A percentile compares a stretch with the other conserved stretches of the same genome.
phyloP scores from a whole-genome alignment of 306 rosid genomes.

The Begonia fuchsioides region DNA sequence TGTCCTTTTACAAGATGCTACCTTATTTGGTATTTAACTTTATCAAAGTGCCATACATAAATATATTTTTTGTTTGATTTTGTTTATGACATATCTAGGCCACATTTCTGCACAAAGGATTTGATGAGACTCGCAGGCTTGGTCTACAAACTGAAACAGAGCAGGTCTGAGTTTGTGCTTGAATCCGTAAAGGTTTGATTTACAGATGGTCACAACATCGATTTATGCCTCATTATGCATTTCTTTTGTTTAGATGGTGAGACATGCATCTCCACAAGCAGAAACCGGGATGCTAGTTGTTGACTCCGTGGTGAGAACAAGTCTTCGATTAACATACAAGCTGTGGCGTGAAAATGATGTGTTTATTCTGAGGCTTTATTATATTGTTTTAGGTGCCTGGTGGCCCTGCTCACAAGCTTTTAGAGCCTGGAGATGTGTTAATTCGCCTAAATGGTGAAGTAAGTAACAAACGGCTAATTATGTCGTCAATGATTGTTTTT shows the following conservation, averaged over 20 bases:
- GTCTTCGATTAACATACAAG: slow-evolving; percentile 3
- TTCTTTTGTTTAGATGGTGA: slow-evolving; percentile 51
- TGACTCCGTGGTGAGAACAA: slow-evolving; percentile 67
- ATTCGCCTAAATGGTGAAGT: slow-evolving; percentile 88
- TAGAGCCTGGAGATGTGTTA: slow-evolving; percentile 96
- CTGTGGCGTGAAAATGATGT: not conserved
- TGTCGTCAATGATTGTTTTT: not conserved
- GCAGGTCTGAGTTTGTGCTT: slow-evolving; percentile 42
- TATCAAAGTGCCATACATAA: too few species aligned
- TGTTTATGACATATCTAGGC: slow-evolving; percentile 26
- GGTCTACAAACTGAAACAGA: slow-evolving; percentile 85
- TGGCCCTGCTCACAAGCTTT: slow-evolving; percentile 65
- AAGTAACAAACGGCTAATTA: slow-evolving; percentile 16
- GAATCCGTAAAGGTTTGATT: not conserved
- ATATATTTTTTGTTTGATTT: too few species aligned
- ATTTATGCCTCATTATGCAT: slow-evolving; percentile 6
- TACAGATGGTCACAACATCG: too few species aligned
- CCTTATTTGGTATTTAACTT: too few species aligned
- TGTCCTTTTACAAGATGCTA: too few species aligned
- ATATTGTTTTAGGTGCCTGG: slow-evolving; percentile 76
- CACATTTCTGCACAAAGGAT: slow-evolving; percentile 93
- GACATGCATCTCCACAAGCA: slow-evolving; percentile 56
- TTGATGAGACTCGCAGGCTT: slow-evolving; percentile 90
- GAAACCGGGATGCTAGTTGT: slow-evolving; percentile 99
- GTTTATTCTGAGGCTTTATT: slow-evolving; percentile 3